Evolutionary conservation across 306 rosid genomes (phyloP), one percentile per base, ranked within the genome.

Genomic region (Malus asiatica): DNA sequence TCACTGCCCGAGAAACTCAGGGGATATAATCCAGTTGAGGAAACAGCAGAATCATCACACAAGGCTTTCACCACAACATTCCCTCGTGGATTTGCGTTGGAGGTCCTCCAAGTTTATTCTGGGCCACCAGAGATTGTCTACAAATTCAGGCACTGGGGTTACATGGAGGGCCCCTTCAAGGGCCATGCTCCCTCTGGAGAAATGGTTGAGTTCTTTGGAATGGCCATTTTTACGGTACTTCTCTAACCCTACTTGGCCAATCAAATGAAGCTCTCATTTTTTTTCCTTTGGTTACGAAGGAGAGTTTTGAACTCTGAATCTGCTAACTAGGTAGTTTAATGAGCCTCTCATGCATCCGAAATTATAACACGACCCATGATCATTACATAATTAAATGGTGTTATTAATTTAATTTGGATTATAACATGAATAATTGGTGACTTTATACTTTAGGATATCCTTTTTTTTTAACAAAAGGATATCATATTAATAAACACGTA

Each of bases 71-170:
- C 88, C 0, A 84, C 93, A 4, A 68, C 93, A 1, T 89, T 91
- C 57, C 93, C 96, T 3, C 85, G 89, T 4, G 93, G 96, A 8
- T 91, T 91, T 68, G 93, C 93, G 19, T 48, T 89, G 22, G 92
- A 91, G 79, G 42, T 91, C 73, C 66, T 89, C 2, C 81, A 80
- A 6, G 89, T 84, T 1, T 89, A 86, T 68, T 51, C 87, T 14
- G 93, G 92, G 40, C 92, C 96, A 2, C 93, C 96, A 0, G 48
- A 76, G 58, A 84, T 87, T 44, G 85, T 83, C 9, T 91, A 75
- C 85, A 91, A 91, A 67, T 91, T 91, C 74, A 87, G 93, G 79
- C 93, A 91, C 64, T 91, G 96, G 93, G 93, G 90, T 18, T 83
- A 71, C 82, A 85, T 89, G 93, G 96, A 90, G 45, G 91, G 96